Conservation (phyloP, 805 yeast species). For the Blastobotrys chiropterorum region DNA sequence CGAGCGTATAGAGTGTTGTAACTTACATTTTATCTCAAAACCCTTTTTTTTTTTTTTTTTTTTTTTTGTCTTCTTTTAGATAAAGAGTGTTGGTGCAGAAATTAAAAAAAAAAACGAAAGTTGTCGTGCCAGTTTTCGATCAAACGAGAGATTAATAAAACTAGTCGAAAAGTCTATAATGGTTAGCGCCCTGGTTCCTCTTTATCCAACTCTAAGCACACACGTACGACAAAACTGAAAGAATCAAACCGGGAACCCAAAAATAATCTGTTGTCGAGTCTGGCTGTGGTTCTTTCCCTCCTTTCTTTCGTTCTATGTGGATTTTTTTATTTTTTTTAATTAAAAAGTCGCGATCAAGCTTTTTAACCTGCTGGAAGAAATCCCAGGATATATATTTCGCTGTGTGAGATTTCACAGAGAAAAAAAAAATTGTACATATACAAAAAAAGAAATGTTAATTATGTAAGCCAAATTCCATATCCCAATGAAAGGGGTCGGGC, state of each 20-base stretch:
- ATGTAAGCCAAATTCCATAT: background rate
- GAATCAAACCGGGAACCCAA: background rate
- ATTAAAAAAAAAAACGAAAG: slow-evolving; percentile 2
- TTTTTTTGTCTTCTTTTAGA: background rate
- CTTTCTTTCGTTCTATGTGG: background rate
- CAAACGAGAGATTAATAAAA: background rate
- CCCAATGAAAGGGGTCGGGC: background rate
- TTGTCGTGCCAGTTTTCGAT: background rate
- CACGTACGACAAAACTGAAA: background rate
- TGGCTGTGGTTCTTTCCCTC: background rate
- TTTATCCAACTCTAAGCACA: too few relatives aligned
- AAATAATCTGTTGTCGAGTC: background rate
- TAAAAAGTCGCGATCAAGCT: background rate
- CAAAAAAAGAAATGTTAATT: background rate
- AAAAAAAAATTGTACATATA: background rate
- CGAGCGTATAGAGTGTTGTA: too few relatives aligned
- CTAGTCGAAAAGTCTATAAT: background rate
- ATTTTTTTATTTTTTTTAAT: too few relatives aligned
- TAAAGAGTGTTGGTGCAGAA: background rate
- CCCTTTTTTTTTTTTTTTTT: slow-evolving; percentile 1
- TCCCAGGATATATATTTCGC: background rate
- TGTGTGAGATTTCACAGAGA: background rate
- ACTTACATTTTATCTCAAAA: background rate
- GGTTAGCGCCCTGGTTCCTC: too few relatives aligned
- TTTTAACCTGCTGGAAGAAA: background rate